These are phyloP conservation scores for Nannochloris sp. DNA, from an alignment of 139 green algal species.

Conservation along the genomic window DNA sequence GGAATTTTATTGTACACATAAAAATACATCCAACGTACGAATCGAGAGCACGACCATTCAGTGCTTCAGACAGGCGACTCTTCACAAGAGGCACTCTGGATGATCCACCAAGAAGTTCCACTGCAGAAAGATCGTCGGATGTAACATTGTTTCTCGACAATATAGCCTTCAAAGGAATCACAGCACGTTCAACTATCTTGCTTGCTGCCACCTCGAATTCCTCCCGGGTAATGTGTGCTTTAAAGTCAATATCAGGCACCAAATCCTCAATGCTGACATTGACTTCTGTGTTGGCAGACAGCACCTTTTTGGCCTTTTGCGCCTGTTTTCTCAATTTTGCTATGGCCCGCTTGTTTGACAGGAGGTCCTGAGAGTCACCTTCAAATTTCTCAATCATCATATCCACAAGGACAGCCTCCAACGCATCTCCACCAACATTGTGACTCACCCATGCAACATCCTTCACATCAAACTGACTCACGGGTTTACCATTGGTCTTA, in stretches of 20 bases:
- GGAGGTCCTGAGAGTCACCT: conserved; percentile 37
- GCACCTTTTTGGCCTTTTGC: conserved; percentile 89
- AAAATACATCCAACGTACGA: conserved; percentile 26
- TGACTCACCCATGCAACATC: conserved; percentile 79
- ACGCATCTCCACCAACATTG: conserved; percentile 60
- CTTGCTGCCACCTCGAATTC: conserved; percentile 71
- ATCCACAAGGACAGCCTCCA: conserved; percentile 79
- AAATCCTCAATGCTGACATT: conserved; percentile 87
- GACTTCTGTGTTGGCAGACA: conserved; percentile 87
- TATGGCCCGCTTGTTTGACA: conserved; percentile 58
- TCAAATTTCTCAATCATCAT: conserved; percentile 83
- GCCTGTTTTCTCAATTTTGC: conserved; percentile 81
- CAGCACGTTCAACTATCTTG: conserved; percentile 54
- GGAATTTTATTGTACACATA: background rate
- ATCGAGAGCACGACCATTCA: conserved; percentile 61
- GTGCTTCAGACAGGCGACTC: conserved; percentile 54
- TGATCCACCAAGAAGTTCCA: conserved; percentile 85
- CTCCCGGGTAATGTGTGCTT: conserved; percentile 41
- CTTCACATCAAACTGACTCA: conserved; percentile 83
- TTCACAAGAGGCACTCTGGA: conserved; percentile 73
- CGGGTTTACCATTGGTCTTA: background rate
- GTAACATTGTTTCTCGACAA: conserved; percentile 64
- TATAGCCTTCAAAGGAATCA: conserved; percentile 47
- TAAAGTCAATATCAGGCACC: conserved; percentile 81
- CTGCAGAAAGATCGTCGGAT: conserved; percentile 48